These are phyloP conservation scores for Cryphonectria naterciae DNA, from an alignment of 2,329 filamentous ascomycete species.

Conservation along the genomic window DNA sequence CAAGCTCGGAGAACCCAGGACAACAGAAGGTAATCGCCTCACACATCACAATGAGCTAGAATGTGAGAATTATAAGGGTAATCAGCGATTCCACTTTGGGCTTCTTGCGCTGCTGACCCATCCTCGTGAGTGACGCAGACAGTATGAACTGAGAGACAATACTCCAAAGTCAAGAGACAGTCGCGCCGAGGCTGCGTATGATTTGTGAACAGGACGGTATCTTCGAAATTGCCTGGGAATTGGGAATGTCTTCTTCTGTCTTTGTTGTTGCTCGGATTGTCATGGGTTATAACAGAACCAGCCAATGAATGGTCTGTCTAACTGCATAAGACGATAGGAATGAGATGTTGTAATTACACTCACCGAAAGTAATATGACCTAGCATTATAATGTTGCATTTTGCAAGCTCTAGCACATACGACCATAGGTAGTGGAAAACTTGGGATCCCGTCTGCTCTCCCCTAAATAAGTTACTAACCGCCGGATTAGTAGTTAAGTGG, in stretches of 20 bases:
- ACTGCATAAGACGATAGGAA: neutral
- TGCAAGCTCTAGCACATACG: neutral
- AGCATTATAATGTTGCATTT: neutral
- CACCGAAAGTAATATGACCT: neutral
- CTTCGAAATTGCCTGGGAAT: neutral
- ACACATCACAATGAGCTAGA: too few species aligned
- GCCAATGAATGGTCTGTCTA: too few species aligned
- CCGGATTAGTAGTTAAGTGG: constrained; percentile 6
- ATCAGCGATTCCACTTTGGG: neutral
- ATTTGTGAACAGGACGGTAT: neutral
- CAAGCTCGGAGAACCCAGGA: too few species aligned
- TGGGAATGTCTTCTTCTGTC: neutral
- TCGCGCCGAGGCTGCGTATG: neutral
- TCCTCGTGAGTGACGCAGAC: neutral
- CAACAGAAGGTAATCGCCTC: too few species aligned
- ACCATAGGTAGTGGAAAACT: constrained; percentile 6
- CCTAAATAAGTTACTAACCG: constrained; percentile 6
- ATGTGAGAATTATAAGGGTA: neutral
- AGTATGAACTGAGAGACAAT: neutral
- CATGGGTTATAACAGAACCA: neutral
- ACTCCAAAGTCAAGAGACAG: too few species aligned
- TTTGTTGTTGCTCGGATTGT: neutral
- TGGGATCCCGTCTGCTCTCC: constrained; percentile 6
- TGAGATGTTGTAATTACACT: neutral
- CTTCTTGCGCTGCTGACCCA: neutral